Conservation (phyloP, 2,329 filamentous ascomycete genomes). For the Neopestalotiopsis rosae region DNA sequence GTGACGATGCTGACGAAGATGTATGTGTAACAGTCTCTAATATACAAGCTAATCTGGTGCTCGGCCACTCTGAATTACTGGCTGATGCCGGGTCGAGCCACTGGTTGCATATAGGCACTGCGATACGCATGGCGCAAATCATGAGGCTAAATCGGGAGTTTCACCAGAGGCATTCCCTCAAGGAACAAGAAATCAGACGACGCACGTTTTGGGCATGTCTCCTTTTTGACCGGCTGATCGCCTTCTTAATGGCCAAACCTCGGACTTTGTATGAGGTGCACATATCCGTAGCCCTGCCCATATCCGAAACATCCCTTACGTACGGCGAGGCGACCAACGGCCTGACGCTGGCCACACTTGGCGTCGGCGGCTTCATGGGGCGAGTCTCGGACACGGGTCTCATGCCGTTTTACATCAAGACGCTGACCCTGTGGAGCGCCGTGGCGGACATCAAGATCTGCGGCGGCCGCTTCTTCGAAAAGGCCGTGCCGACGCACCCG, state of each 20-base stretch:
- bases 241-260: conserved; percentile 15
- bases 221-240: conserved; percentile 13
- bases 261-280: conserved; percentile 14
- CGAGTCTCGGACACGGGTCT: conserved; percentile 16
- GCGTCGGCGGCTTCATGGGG: conserved; percentile 12
- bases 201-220: conserved; percentile 18
- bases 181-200: conserved; percentile 14
- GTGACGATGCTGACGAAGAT: neutral
- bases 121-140: conserved; percentile 17
- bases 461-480: conserved; percentile 17
- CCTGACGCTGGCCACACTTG: conserved; percentile 11
- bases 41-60: conserved; percentile 16
- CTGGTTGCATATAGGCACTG: conserved; percentile 15
- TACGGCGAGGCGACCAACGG: conserved; percentile 16
- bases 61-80: conserved; percentile 13
- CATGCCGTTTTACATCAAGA: conserved; percentile 18
- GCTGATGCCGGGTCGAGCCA: conserved; percentile 16
- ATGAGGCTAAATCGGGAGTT: conserved; percentile 16
- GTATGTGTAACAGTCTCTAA: neutral
- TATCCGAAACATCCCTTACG: conserved; percentile 12
- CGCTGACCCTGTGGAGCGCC: conserved; percentile 15
- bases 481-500: conserved; percentile 15
- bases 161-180: conserved; percentile 14
- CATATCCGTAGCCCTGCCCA: conserved; percentile 16
- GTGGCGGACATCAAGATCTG: conserved; percentile 17